Evolutionary conservation across 257 asterid genomes (phyloP).

Genomic region (Leptodermis oblonga): DNA sequence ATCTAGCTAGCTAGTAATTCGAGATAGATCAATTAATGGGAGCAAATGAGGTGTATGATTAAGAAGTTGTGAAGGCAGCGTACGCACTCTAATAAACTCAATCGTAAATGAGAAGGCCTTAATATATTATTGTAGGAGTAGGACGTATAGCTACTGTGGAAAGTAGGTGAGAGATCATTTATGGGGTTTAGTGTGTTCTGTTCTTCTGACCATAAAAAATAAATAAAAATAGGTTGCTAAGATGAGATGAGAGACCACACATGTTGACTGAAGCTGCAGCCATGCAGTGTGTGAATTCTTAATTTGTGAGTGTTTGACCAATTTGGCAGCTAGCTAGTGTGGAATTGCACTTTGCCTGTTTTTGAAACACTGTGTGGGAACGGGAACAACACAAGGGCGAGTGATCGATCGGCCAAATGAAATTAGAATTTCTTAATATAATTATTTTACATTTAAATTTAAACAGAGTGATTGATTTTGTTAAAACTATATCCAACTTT

Average conservation of each 20-base stretch:
- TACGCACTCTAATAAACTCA: no score
- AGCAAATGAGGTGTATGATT: not conserved
- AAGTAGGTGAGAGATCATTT: not conserved
- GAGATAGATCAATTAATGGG: not conserved
- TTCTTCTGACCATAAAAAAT: slow-evolving; percentile 15
- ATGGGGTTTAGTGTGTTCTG: not conserved
- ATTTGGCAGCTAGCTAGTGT: slow-evolving; percentile 6
- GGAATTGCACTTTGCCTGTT: not conserved
- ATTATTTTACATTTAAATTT: no score
- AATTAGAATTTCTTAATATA: no score
- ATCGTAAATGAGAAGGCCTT: no score
- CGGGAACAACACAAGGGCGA: no score
- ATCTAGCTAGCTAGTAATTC: not conserved
- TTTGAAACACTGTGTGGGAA: not conserved
- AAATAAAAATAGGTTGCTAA: not conserved
- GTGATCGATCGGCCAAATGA: no score
- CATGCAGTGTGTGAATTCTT: slow-evolving; percentile 10
- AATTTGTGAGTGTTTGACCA: no score
- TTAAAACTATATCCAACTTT: no score
- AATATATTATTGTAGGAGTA: no score
- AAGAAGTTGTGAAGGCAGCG: not conserved
- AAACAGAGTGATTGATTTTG: no score
- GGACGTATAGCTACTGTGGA: not conserved
- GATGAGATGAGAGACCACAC: not conserved
- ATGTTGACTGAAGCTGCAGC: not conserved